phyloP scores from a whole-genome alignment of 306 rosid species.

The Spatholobus suberectus region DNA sequence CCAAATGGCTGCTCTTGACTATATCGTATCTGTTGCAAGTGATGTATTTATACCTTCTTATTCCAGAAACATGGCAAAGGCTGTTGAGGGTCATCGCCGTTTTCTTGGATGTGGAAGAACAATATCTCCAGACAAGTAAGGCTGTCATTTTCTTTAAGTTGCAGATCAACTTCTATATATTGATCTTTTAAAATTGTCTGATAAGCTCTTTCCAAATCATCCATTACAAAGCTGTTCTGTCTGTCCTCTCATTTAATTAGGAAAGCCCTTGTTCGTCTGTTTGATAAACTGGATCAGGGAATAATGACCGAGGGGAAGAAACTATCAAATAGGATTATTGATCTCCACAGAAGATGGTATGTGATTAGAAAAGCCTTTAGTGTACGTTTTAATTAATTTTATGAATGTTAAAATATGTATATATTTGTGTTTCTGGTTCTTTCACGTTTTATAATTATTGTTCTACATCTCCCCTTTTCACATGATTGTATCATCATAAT shows the following conservation, averaged over 20 bases:
- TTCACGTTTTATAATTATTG: background rate
- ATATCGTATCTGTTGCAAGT: conserved; percentile 93
- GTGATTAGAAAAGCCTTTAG: conserved; percentile 24
- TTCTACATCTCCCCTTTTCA: background rate
- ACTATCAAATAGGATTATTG: conserved; percentile 72
- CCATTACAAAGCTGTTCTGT: conserved; percentile 34
- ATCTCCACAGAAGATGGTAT: conserved; percentile 80
- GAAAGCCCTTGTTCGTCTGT: conserved; percentile 87
- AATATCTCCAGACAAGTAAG: conserved; percentile 89
- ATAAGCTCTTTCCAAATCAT: background rate
- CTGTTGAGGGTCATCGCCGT: conserved; percentile 99
- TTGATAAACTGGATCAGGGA: conserved; percentile 84
- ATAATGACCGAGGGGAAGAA: conserved; percentile 63
- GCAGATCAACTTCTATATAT: background rate
- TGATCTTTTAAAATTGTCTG: background rate
- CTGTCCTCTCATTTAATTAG: conserved; percentile 55
- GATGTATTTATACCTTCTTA: conserved; percentile 90
- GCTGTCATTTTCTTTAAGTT: conserved; percentile 20
- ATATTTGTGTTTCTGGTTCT: background rate
- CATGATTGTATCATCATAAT: background rate
- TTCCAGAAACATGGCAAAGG: conserved; percentile 97
- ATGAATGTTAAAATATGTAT: background rate
- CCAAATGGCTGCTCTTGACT: conserved; percentile 99
- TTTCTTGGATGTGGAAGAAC: conserved; percentile 91
- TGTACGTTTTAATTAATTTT: background rate